These are phyloP conservation scores for Pseudoperonospora humuli DNA, from an alignment of 352 stramenopile genomes.

Conservation along the genomic window DNA sequence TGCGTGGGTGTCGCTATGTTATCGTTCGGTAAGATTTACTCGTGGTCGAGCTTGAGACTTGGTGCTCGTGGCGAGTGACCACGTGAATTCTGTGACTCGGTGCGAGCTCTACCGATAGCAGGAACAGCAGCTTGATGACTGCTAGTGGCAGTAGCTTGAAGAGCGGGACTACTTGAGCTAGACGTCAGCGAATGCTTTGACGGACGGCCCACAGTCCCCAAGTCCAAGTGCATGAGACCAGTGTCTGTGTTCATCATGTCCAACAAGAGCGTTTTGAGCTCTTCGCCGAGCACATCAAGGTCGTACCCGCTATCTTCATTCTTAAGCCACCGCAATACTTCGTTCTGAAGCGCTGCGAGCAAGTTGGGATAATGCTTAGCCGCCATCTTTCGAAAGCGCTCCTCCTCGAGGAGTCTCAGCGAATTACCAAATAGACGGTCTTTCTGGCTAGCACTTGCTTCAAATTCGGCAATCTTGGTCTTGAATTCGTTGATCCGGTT, in stretches of 20 bases:
- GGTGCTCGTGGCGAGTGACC: background rate
- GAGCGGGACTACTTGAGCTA: conserved; percentile 16
- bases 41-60: conserved; percentile 18
- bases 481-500: conserved; percentile 64
- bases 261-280: conserved; percentile 61
- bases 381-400: conserved; percentile 64
- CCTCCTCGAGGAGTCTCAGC: conserved; percentile 61
- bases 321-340: conserved; percentile 65
- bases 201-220: conserved; percentile 35
- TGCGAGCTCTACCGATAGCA: conserved; percentile 26
- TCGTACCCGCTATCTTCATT: conserved; percentile 73
- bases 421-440: conserved; percentile 71
- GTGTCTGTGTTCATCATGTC: conserved; percentile 83
- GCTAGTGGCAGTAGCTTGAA: conserved; percentile 2
- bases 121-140: conserved; percentile 13
- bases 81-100: conserved; percentile 26
- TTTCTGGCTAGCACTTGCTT: conserved; percentile 60
- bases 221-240: conserved; percentile 75
- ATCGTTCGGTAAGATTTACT: conserved; percentile 8
- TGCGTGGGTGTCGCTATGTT: conserved; percentile 3
- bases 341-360: conserved; percentile 39
- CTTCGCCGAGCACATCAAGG: conserved; percentile 55
- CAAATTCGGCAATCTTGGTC: conserved; percentile 69
- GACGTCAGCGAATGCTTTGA: conserved; percentile 26
- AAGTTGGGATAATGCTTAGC: conserved; percentile 62